Base-by-base conservation (phyloP, 306 rosid species). In the Prinsepia uniflora region DNA sequence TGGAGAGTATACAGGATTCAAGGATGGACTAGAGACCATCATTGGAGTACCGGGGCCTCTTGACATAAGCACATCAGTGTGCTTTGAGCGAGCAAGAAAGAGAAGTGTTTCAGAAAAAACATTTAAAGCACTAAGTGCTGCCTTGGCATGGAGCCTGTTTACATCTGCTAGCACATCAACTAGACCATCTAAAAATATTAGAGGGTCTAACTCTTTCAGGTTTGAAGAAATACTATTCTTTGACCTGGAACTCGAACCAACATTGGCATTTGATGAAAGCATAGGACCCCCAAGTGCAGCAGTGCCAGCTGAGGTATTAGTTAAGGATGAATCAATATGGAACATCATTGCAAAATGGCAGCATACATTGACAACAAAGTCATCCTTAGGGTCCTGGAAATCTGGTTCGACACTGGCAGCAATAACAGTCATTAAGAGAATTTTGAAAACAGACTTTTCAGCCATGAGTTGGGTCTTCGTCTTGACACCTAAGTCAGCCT, bases 401-500 rank as follows among this genome's bases (percentile, higher is more conserved):
- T 91, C 99, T 43, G 89, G 85, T 79, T 95, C 97, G 52, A 92
- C 92, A 71, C 85, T 87, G 64, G 96, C 90, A 75, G 99, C 97
- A 81, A 95, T 81, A 58, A 91, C 81, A 68, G 97, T 95, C 92
- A 84, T 86, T 69, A 95, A 81, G 64, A 95, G 92, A 83, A 89
- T 81, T 84, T 91, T 95, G 86, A 95, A 95, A 76, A 95, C 96
- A 64, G 96, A 95, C 74, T 95, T 95, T 86, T 95, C 97, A 64
- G 99, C 99, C 85, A 95, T 82, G 66, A 95, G 92, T 85, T 95
- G 99, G 75, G 99, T 91, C 92, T 95, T 95, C 8, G 99, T 95
- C 91, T 95, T 95, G 34, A 95, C 97, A 63, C 99, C 99, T 46
- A 95, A 85, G 86, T 95, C 99, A 69, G 97, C 96, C 99, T 95